Evolutionary conservation across 768 basidiomycete species (phyloP).

Genomic region (Xerocomellus intermedius): DNA sequence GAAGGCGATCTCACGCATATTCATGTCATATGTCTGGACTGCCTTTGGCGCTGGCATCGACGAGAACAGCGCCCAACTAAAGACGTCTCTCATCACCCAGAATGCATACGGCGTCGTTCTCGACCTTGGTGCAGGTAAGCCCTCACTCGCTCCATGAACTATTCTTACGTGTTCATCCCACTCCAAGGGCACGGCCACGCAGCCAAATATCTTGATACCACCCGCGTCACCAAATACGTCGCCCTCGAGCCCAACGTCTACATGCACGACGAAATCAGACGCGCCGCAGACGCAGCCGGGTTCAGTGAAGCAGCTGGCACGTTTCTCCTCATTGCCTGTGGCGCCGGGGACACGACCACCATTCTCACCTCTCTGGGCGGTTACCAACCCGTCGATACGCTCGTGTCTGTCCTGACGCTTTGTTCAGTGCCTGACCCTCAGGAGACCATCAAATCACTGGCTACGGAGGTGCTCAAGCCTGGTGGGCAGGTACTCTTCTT

Average conservation of each 20-base stretch:
- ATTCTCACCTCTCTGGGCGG: constrained; percentile 45
- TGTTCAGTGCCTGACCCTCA: constrained; percentile 63
- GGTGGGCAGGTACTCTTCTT: constrained; percentile 66
- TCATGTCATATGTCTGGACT: constrained; percentile 60
- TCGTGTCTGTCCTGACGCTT: constrained; percentile 63
- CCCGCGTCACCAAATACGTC: constrained; percentile 58
- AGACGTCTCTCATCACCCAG: constrained; percentile 48
- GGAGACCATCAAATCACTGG: constrained; percentile 44
- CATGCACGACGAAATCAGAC: constrained; percentile 61
- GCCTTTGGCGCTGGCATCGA: constrained; percentile 50
- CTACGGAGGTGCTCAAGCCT: constrained; percentile 53
- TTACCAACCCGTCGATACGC: constrained; percentile 49
- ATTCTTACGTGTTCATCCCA: background rate
- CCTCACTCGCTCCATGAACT: background rate
- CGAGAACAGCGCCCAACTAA: constrained; percentile 38
- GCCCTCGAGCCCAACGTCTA: constrained; percentile 68
- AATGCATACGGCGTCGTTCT: constrained; percentile 61
- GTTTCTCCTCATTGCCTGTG: constrained; percentile 57
- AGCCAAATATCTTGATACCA: constrained; percentile 54
- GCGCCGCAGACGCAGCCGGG: constrained; percentile 47
- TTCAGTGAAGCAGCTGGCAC: constrained; percentile 52
- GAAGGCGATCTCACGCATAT: constrained; percentile 44
- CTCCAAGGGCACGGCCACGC: constrained; percentile 63
- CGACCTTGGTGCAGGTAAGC: constrained; percentile 65
- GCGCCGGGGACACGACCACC: constrained; percentile 54